These are phyloP conservation scores for Rhodotorula paludigena DNA, from an alignment of 768 basidiomycete species.

Conservation along the genomic window DNA sequence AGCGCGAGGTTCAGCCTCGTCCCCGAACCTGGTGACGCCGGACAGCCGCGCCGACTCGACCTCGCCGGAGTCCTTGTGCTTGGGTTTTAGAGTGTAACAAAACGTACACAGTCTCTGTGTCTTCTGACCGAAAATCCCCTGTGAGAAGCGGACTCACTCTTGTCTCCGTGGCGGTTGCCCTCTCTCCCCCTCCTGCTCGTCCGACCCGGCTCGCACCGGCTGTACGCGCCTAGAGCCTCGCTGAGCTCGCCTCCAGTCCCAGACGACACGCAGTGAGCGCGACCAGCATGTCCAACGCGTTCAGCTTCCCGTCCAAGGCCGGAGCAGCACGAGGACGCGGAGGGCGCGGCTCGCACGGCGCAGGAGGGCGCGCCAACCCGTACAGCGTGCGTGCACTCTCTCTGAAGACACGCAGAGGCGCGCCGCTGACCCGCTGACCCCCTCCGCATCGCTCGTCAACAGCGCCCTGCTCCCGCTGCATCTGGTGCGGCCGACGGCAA, in stretches of 20 bases:
- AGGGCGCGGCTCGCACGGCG: neutral
- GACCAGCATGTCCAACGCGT: neutral
- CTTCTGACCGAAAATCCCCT: too few relatives aligned
- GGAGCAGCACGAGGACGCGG: neutral
- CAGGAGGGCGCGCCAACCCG: neutral
- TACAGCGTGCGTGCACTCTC: neutral
- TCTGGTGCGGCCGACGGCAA: slow-evolving; percentile 13
- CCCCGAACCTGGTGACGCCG: neutral
- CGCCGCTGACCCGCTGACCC: neutral
- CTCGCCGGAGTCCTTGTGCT: neutral
- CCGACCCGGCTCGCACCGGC: too few relatives aligned
- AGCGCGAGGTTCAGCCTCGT: neutral
- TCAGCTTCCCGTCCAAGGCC: neutral
- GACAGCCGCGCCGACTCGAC: neutral
- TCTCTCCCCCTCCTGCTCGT: too few relatives aligned
- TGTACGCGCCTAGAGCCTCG: neutral
- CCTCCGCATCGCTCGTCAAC: neutral
- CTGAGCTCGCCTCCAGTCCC: neutral
- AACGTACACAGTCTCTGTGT: too few relatives aligned
- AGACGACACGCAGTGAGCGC: neutral
- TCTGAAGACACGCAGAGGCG: accelerated
- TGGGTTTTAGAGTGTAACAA: too few relatives aligned
- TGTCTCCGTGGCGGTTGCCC: too few relatives aligned
- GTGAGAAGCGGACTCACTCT: neutral
- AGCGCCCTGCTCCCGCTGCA: neutral